phyloP scores from a whole-genome alignment of 139 green algal genomes.

The Chlorella sp. region DNA sequence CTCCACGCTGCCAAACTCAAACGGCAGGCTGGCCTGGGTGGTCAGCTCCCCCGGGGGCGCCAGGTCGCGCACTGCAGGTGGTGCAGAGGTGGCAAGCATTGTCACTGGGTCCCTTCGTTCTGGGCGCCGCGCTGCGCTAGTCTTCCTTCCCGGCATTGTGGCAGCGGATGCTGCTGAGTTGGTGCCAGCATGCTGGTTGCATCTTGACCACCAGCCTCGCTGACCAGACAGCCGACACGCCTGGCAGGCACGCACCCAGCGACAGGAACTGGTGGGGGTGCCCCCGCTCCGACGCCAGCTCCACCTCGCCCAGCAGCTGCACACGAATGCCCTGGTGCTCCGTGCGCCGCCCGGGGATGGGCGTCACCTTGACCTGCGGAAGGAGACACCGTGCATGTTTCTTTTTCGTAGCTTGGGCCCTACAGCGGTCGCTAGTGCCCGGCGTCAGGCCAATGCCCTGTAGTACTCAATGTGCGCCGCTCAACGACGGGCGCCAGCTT shows the following conservation, averaged over 20 bases:
- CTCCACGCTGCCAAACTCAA: slow-evolving; percentile 97
- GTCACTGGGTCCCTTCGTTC: no score
- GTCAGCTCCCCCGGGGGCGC: slow-evolving; percentile 84
- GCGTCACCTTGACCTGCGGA: slow-evolving; percentile 63
- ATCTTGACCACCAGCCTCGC: neutral
- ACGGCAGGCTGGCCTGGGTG: slow-evolving; percentile 72
- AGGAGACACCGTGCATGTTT: no score
- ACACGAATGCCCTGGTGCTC: slow-evolving; percentile 96
- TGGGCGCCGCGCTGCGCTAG: no score
- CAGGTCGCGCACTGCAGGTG: slow-evolving; percentile 77
- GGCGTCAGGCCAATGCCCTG: no score
- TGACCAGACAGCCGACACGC: no score
- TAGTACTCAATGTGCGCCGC: no score
- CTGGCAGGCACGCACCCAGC: slow-evolving; percentile 58
- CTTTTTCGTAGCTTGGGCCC: no score
- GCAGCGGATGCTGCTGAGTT: no score
- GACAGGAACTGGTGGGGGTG: slow-evolving; percentile 90
- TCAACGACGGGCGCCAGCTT: no score
- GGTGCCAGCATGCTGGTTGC: neutral
- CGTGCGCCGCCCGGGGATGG: slow-evolving; percentile 81
- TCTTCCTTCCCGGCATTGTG: no score
- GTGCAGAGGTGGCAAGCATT: neutral
- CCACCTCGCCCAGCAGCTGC: slow-evolving; percentile 97
- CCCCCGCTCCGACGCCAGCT: slow-evolving; percentile 89
- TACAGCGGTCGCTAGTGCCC: no score